Evolutionary conservation across 23 red algal genomes (phyloP), one percentile per base, ranked within the genome.

Genomic region (Agarophyton chilense): DNA sequence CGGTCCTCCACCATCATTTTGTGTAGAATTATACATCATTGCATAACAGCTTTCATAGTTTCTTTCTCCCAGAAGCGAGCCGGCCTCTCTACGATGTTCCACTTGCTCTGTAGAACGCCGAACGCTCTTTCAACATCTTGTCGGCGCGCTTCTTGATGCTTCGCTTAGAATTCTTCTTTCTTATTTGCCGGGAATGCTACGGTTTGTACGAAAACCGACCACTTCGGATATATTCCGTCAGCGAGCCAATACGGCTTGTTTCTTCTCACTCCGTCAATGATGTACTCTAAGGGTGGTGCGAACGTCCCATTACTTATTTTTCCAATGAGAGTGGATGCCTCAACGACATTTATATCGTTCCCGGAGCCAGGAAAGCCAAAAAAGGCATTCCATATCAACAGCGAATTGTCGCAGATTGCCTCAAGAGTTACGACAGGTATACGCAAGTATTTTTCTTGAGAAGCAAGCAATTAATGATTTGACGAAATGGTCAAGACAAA

Each of bases 211-310:
- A 74, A 74, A 10, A 74, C 4, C 21, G 68, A 24, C 6, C 16
- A 74, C 9, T 36, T 74, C 8, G 68, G 68, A 72, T 92, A 82
- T 0, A 92, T 50, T 17, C 74, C 36, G 54, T 92, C 88, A 73
- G 55, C 24, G 18, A 92, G 88, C 51, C 32, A 92, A 74, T 92
- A 72, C 75, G 57, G 75, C 0, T 82, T 7, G 3, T 34, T 13
- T 28, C 62, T 35, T 24, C 44, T 16, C 41, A 42, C 49, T 41
- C 75, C 88, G 51, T 73, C 82, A 7, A 92, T 0, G 22, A 68
- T 9, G 36, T 53, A 72, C 5, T 2, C 2, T 26, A 92, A 1
- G 16, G 8, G 4, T 34, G 88, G 76, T 18, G 88, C 51, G 34
- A 81, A 82, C 10, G 28, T 5, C n/a, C 76, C 76, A 52, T 58